These are phyloP conservation scores for Russula dissimulans DNA, from an alignment of 768 basidiomycete species.

Conservation along the genomic window DNA sequence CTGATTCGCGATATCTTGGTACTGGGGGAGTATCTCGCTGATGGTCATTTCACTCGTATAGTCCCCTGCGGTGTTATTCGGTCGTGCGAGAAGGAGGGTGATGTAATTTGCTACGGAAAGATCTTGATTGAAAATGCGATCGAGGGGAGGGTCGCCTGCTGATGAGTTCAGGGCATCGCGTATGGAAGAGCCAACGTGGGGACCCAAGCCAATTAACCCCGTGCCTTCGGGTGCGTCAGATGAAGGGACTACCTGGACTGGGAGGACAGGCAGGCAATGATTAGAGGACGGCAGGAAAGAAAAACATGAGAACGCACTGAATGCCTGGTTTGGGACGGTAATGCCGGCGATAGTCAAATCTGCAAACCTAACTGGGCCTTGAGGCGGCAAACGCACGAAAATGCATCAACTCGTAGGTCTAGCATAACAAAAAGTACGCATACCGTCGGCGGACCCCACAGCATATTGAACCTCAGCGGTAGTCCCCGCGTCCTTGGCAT, in stretches of 20 bases:
- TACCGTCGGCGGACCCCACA: conserved; percentile 34
- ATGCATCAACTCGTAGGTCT: not conserved
- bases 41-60: conserved; percentile 55
- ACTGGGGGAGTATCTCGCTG: conserved; percentile 46
- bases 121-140: conserved; percentile 56
- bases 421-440: not conserved
- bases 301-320: conserved; percentile 28
- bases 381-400: not conserved
- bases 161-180: conserved; percentile 24
- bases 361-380: conserved; percentile 38
- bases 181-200: conserved; percentile 42
- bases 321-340: conserved; percentile 37
- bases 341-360: conserved; percentile 37
- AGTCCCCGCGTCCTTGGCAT: conserved; percentile 31
- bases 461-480: conserved; percentile 42
- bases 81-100: conserved; percentile 53
- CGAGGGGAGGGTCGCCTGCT: conserved; percentile 46
- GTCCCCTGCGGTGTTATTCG: conserved; percentile 39
- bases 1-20: conserved; percentile 39
- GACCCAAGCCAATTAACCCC: conserved; percentile 51
- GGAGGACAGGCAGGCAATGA: not conserved
- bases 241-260: conserved; percentile 35
- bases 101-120: conserved; percentile 47
- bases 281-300: not conserved
- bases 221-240: conserved; percentile 25